Conservation (phyloP, 345 rosid genomes). For the Psidium guajava region DNA sequence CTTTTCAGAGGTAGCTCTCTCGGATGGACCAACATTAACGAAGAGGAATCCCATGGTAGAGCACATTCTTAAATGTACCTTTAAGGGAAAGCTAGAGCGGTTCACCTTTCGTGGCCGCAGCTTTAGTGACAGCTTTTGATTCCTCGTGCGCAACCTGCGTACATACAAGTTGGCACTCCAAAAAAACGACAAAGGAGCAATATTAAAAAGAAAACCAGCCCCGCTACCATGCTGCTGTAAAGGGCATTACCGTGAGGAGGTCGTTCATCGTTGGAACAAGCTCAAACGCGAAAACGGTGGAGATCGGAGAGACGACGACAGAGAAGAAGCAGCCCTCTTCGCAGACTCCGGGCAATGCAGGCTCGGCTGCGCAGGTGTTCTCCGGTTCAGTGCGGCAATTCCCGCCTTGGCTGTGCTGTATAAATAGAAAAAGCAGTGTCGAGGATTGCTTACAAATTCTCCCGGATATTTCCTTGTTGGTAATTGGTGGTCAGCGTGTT, state of each 20-base stretch:
- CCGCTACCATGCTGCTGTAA: neutral
- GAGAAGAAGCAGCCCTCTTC: neutral
- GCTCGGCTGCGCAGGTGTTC: too few species aligned
- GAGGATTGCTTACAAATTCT: too few species aligned
- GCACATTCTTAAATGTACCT: too few species aligned
- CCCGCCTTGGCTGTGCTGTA: too few species aligned
- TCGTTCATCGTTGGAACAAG: conserved; percentile 53
- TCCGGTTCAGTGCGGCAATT: too few species aligned
- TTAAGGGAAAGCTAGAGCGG: neutral
- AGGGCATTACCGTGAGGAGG: conserved; percentile 50
- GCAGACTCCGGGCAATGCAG: neutral
- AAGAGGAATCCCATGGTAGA: neutral
- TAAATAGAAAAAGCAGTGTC: too few species aligned
- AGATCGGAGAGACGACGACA: neutral
- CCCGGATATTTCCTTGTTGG: too few species aligned
- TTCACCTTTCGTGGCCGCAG: conserved; percentile 87
- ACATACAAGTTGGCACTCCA: neutral
- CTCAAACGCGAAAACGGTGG: neutral
- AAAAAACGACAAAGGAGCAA: too few species aligned
- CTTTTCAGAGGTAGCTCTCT: neutral
- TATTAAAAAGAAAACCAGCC: neutral
- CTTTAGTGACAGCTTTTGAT: conserved; percentile 70
- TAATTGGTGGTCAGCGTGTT: too few species aligned
- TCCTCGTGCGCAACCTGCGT: conserved; percentile 73
- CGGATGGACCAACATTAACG: neutral